Evolutionary conservation across 23 red algal species (phyloP), one percentile per base, ranked within the genome.

Genomic region (Gracilaria domingensis): DNA sequence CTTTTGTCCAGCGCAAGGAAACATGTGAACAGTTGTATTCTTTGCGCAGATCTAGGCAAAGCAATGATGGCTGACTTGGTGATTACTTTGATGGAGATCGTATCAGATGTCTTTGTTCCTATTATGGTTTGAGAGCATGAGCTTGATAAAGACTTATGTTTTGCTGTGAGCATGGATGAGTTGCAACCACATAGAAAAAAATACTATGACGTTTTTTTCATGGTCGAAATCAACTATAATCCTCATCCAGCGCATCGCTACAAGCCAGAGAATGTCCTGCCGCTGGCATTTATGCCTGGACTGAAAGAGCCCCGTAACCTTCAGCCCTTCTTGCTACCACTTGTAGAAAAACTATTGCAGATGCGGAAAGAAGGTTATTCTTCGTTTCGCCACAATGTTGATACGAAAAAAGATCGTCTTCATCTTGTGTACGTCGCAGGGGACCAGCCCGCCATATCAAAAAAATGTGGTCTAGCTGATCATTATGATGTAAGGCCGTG

Each of bases 81-180:
- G 77, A 81, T 13, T 53, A 57, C 14, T 81, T 81, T 81, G 77
- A 81, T 13, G 50, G 77, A 24, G 23, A 24, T 25, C 5, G 23
- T 7, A 56, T 57, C 5, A 57, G 56, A 14, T 3, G n/a, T 50
- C n/a, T 81, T 6, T 81, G 77, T 36, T 20, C 44, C 14, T 6
- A 29, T 6, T 81, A 57, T 57, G 50, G 77, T n/a, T 36, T 38
- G 42, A 56, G 77, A 81, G 48, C 5, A 50, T 35, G 33, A 53
- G 14, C 38, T 81, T 35, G 51, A 57, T 4, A 81, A 81, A 56
- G 80, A 83, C 33, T 11, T 83, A 64, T 83, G 64, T 14, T 3
- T 64, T 13, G 54, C 51, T 4, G 58, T 65, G 34, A 28, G 7
- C 26, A 23, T 44, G 11, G 80, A 83, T 59, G 80, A 55, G 1